A percentile compares a stretch with the other conserved stretches of the same genome.
Evolutionary conservation across 106 monocot genomes (phyloP).

Genomic region (Xerophyta viscosa): DNA sequence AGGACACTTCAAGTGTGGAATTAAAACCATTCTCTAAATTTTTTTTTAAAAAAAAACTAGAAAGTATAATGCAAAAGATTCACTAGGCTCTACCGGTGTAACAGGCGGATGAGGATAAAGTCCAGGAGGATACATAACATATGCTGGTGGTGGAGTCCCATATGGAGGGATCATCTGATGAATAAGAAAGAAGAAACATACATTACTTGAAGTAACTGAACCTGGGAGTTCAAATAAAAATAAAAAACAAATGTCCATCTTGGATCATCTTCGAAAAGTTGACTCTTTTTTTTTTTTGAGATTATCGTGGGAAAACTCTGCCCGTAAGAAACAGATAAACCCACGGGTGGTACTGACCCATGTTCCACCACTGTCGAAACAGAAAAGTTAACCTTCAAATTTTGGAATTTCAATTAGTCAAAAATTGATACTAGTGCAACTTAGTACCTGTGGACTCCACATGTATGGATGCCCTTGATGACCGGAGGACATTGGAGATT

Average conservation of each 20-base stretch:
- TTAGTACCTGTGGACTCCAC: slow-evolving; percentile 43
- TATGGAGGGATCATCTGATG: slow-evolving; percentile 36
- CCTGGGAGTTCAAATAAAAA: neutral
- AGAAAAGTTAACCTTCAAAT: too few species aligned
- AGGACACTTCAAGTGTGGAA: neutral
- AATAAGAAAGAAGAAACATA: neutral
- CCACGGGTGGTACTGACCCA: too few species aligned
- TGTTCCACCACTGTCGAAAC: too few species aligned
- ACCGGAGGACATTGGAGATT: slow-evolving; percentile 26
- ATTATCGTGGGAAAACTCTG: too few species aligned
- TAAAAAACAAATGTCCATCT: too few species aligned
- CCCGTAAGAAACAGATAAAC: too few species aligned
- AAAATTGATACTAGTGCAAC: neutral
- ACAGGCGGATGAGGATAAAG: slow-evolving; percentile 32
- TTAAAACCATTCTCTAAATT: neutral
- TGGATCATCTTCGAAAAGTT: too few species aligned
- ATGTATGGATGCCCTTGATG: slow-evolving; percentile 34
- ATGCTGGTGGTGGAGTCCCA: slow-evolving; percentile 33
- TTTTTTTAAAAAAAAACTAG: neutral
- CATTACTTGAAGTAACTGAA: neutral
- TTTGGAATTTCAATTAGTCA: too few species aligned
- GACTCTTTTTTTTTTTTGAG: too few species aligned
- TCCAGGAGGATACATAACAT: slow-evolving; percentile 42
- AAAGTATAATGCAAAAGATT: neutral
- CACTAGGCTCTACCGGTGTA: slow-evolving; percentile 13